These are phyloP conservation scores for Rheum nobile DNA, from an alignment of 148 eudicot species.

Conservation along the genomic window DNA sequence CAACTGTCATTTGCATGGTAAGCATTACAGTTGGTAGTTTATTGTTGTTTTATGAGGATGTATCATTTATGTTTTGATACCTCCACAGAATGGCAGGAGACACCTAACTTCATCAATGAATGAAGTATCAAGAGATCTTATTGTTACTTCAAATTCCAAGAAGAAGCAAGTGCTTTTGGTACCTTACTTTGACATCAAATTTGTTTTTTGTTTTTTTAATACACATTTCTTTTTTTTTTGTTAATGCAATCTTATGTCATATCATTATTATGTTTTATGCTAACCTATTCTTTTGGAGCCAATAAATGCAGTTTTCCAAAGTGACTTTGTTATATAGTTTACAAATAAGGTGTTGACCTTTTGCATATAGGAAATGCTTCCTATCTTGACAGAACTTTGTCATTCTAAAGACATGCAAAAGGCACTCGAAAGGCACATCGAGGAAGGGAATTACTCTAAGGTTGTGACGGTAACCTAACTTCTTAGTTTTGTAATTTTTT, in stretches of 20 bases:
- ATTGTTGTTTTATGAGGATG: background rate
- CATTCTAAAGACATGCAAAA: constrained; percentile 63
- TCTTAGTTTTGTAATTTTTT: background rate
- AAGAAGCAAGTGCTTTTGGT: constrained; percentile 93
- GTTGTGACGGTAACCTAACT: constrained; percentile 17
- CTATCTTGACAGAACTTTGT: constrained; percentile 50
- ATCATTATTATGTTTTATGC: background rate
- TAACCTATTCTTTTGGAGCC: background rate
- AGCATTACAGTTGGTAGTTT: constrained; percentile 12
- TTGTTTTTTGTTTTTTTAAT: background rate
- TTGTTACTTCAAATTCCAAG: constrained; percentile 68
- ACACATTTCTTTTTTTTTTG: background rate
- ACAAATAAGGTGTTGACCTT: background rate
- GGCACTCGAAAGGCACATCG: constrained; percentile 68
- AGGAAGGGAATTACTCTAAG: constrained; percentile 79
- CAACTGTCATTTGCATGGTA: constrained; percentile 97
- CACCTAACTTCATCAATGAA: constrained; percentile 83
- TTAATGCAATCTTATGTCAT: background rate
- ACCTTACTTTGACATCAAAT: constrained; percentile 11
- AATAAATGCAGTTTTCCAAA: background rate
- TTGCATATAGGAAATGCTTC: constrained; percentile 69
- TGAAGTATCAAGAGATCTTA: constrained; percentile 96
- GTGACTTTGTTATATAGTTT: background rate
- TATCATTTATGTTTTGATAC: background rate
- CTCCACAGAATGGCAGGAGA: constrained; percentile 85